These are phyloP conservation scores for Musa beccarii DNA, from an alignment of 176 grass and related monocot species.

Conservation along the genomic window DNA sequence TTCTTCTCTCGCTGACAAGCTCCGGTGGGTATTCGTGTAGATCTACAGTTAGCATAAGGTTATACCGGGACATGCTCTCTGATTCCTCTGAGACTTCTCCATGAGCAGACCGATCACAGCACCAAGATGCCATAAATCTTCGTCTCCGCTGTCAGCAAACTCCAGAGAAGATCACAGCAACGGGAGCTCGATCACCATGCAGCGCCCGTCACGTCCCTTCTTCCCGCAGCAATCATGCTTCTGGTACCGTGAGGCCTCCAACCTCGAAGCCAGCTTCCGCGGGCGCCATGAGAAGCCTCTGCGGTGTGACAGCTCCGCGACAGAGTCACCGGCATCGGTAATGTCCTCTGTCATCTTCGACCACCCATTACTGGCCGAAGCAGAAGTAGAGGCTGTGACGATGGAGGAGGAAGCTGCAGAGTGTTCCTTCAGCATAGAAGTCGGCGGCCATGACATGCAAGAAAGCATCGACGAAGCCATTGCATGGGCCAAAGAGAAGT, in stretches of 20 bases:
- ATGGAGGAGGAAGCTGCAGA: constrained; percentile 17
- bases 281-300: constrained; percentile 23
- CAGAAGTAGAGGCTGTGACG: constrained; percentile 29
- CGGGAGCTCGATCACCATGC: constrained; percentile 28
- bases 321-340: constrained; percentile 47
- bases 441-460: constrained; percentile 11
- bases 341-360: constrained; percentile 41
- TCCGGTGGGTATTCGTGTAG: constrained; percentile 35
- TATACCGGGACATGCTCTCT: constrained; percentile 33
- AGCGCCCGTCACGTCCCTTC: constrained; percentile 41
- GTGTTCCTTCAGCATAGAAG: constrained; percentile 8
- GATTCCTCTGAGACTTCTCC: constrained; percentile 12
- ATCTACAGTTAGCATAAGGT: too few species aligned
- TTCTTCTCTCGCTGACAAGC: constrained; percentile 52
- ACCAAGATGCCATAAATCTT: constrained; percentile 43
- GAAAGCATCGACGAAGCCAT: constrained; percentile 56
- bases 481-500: constrained; percentile 82
- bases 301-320: constrained; percentile 11
- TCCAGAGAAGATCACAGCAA: constrained; percentile 42
- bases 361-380: constrained; percentile 26
- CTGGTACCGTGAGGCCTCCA: constrained; percentile 45
- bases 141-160: constrained; percentile 36
- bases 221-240: constrained; percentile 17
- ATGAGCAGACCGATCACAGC: constrained; percentile 56
- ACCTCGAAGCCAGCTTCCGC: constrained; percentile 59